Evolutionary conservation across 768 basidiomycete genomes (phyloP).

Genomic region (Suillus sp.): DNA sequence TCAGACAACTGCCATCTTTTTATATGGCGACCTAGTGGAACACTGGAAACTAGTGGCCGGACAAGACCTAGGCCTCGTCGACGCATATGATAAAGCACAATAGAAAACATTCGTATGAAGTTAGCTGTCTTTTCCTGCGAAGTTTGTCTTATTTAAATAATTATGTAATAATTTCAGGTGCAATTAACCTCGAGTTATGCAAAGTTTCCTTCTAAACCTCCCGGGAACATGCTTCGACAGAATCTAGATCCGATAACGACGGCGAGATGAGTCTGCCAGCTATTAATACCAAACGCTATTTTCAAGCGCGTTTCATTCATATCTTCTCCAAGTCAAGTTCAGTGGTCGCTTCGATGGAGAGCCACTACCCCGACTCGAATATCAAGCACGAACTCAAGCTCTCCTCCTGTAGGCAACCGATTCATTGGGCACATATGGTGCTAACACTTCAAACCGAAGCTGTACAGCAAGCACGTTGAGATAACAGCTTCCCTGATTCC

Average conservation of each 20-base stretch:
- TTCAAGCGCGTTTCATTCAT: not conserved
- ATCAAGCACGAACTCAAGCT: not conserved
- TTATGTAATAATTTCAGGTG: not conserved
- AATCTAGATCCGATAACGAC: not conserved
- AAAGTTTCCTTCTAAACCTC: not conserved
- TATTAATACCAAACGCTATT: not conserved
- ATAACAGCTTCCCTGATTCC: not conserved
- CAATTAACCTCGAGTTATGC: too few relatives aligned
- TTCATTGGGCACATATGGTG: not conserved
- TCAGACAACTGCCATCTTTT: not conserved
- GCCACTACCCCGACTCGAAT: not conserved
- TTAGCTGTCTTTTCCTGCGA: too few relatives aligned
- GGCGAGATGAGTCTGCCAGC: not conserved
- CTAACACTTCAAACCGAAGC: not conserved
- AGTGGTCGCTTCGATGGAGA: not conserved
- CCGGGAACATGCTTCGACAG: not conserved
- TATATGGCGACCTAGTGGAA: not conserved
- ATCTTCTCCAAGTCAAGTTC: not conserved
- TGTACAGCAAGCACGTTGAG: not conserved
- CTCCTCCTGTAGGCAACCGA: not conserved
- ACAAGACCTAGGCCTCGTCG: not conserved
- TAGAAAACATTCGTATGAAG: too few relatives aligned
- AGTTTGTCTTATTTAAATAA: not conserved
- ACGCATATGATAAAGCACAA: not conserved
- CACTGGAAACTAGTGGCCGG: not conserved